Conservation (phyloP, 129 eudicot genomes). For the Helianthus annuus region DNA sequence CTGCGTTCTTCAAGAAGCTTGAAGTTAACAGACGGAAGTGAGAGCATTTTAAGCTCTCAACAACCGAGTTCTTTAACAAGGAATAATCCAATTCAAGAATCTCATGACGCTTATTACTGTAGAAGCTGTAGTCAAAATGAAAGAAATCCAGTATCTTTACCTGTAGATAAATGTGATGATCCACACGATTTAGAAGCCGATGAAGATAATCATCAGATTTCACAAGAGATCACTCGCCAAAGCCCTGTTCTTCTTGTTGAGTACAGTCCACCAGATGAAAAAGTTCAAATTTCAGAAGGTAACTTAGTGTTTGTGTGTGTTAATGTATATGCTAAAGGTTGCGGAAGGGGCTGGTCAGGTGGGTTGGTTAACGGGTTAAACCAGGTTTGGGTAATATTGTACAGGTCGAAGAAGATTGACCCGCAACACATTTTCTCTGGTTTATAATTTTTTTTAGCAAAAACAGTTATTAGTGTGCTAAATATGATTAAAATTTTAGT, state of each 20-base stretch:
- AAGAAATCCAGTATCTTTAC: slow-evolving; percentile 13
- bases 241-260: slow-evolving; percentile 26
- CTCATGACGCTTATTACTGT: slow-evolving; percentile 13
- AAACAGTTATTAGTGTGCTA: not conserved
- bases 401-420: not conserved
- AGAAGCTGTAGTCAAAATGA: slow-evolving; percentile 26
- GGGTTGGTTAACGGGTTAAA: not conserved
- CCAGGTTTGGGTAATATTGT: not conserved
- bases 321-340: slow-evolving; percentile 3
- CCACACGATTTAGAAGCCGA: not conserved
- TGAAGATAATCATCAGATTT: slow-evolving; percentile 16
- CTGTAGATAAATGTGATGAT: slow-evolving; percentile 10
- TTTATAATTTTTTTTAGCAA: not conserved
- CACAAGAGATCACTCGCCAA: slow-evolving; percentile 25
- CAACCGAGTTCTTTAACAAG: slow-evolving; percentile 27
- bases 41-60: slow-evolving; percentile 20
- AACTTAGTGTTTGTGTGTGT: slow-evolving; percentile 1
- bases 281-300: slow-evolving; percentile 38
- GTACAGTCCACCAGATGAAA: slow-evolving; percentile 25
- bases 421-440: not conserved
- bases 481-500: not conserved
- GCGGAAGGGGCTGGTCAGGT: not conserved
- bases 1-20: slow-evolving; percentile 61
- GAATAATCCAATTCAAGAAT: slow-evolving; percentile 36
- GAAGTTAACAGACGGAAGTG: slow-evolving; percentile 48